Percentiles rank a stretch among this genome's conserved stretches.
Evolutionary conservation across 1,284 basidiomycete genomes (phyloP).

Genomic region (Ganoderma meredithae): DNA sequence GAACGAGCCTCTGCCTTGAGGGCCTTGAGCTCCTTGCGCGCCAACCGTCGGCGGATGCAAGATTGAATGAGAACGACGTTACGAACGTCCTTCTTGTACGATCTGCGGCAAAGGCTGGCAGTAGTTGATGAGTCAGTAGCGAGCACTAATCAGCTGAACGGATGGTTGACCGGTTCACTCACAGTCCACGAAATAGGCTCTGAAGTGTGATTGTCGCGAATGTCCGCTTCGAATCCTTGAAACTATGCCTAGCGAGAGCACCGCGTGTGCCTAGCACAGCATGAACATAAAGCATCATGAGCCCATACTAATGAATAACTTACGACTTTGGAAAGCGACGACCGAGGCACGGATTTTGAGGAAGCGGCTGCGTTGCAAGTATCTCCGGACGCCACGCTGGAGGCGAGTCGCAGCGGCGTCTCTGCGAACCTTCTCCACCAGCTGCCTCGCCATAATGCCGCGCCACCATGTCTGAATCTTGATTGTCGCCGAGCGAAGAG

Average conservation of each 20-base stretch:
- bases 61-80: slow-evolving; percentile 91
- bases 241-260: slow-evolving; percentile 74
- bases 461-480: slow-evolving; percentile 96
- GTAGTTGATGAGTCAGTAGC: slow-evolving; percentile 12
- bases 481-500: slow-evolving; percentile 79
- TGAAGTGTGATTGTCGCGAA: slow-evolving; percentile 84
- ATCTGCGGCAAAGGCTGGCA: slow-evolving; percentile 69
- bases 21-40: slow-evolving; percentile 84
- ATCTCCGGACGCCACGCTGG: slow-evolving; percentile 79
- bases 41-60: slow-evolving; percentile 89
- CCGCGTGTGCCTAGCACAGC: slow-evolving; percentile 77
- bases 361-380: slow-evolving; percentile 79
- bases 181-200: slow-evolving; percentile 89
- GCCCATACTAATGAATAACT: slow-evolving; percentile 45
- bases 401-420: slow-evolving; percentile 81
- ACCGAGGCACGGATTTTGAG: slow-evolving; percentile 70
- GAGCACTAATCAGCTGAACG: slow-evolving; percentile 23
- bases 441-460: slow-evolving; percentile 77
- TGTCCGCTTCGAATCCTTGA: slow-evolving; percentile 65
- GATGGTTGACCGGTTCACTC: slow-evolving; percentile 45
- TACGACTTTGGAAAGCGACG: slow-evolving; percentile 86
- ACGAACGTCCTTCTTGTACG: slow-evolving; percentile 71
- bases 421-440: slow-evolving; percentile 77
- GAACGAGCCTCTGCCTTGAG: slow-evolving; percentile 94
- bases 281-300: slow-evolving; percentile 21